Evolutionary conservation across 441 rosid species (phyloP).

Genomic region (Pelargonium cotyledonis): DNA sequence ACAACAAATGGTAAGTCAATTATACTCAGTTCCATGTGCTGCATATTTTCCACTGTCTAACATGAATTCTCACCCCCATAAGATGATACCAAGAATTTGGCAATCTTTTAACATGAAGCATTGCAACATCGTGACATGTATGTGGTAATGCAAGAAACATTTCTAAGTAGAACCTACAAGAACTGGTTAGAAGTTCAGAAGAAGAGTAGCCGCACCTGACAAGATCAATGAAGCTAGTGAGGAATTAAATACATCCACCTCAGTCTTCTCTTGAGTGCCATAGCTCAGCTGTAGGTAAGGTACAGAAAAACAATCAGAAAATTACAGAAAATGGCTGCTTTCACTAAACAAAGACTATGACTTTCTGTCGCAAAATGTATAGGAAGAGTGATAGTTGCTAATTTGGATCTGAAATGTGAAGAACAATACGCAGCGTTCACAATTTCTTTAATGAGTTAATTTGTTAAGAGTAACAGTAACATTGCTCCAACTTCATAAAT

Average conservation of each 20-base stretch:
- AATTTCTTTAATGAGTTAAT: not conserved
- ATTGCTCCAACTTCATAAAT: not conserved
- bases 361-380: not conserved
- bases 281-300: slow-evolving; percentile 53
- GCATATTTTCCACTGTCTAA: too few relatives aligned
- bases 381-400: too few relatives aligned
- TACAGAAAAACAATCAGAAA: slow-evolving; percentile 1
- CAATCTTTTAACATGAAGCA: too few relatives aligned
- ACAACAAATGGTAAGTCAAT: not conserved
- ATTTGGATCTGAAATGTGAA: not conserved
- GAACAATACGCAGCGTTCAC: not conserved
- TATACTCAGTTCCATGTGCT: too few relatives aligned
- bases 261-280: slow-evolving; percentile 56
- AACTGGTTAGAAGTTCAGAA: not conserved
- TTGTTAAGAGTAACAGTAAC: not conserved
- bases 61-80: too few relatives aligned
- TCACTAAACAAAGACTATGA: not conserved
- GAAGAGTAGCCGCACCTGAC: slow-evolving; percentile 46
- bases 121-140: too few relatives aligned
- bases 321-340: not conserved
- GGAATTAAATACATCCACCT: slow-evolving; percentile 69
- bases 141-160: too few relatives aligned
- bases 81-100: too few relatives aligned
- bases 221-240: slow-evolving; percentile 68
- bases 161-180: not conserved